A percentile compares a stretch with the other conserved stretches of the same genome.
phyloP scores from a whole-genome alignment of 768 basidiomycete genomes.

The Podaxis carcinomalis region DNA sequence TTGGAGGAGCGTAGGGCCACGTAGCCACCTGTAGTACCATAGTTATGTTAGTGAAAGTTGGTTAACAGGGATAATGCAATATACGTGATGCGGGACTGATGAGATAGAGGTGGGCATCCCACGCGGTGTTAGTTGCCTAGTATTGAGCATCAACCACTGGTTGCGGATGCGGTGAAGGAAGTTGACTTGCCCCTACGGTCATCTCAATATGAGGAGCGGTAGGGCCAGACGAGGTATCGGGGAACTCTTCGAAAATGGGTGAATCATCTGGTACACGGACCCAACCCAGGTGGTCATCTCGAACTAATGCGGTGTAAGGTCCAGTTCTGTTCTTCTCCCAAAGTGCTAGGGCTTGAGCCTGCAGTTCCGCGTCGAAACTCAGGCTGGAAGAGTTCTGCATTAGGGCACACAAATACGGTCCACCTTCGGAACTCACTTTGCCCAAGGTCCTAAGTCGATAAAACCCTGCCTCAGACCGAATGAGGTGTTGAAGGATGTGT shows the following conservation, averaged over 20 bases:
- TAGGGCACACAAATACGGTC: background rate
- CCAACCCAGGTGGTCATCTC: conserved; percentile 1
- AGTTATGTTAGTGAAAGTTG: background rate
- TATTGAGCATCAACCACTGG: background rate
- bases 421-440: background rate
- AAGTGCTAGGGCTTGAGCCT: conserved; percentile 5
- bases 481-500: conserved; percentile 23
- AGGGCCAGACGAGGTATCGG: conserved; percentile 13
- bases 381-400: background rate
- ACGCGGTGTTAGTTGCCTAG: conserved; percentile 7
- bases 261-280: conserved; percentile 1
- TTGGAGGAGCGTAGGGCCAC: conserved; percentile 31
- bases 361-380: background rate
- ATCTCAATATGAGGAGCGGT: conserved; percentile 10
- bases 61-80: background rate
- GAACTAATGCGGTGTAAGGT: background rate
- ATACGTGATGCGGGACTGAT: conserved; percentile 25
- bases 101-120: conserved; percentile 15
- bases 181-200: background rate
- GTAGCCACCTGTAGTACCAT: conserved; percentile 10
- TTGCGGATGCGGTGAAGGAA: background rate
- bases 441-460: background rate
- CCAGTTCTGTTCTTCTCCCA: conserved; percentile 16
- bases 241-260: background rate
- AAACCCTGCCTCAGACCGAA: background rate